A percentile compares a stretch with the other conserved stretches of the same genome.
Conservation (phyloP, 2,329 filamentous ascomycete genomes). For the Dactylella cylindrospora region DNA sequence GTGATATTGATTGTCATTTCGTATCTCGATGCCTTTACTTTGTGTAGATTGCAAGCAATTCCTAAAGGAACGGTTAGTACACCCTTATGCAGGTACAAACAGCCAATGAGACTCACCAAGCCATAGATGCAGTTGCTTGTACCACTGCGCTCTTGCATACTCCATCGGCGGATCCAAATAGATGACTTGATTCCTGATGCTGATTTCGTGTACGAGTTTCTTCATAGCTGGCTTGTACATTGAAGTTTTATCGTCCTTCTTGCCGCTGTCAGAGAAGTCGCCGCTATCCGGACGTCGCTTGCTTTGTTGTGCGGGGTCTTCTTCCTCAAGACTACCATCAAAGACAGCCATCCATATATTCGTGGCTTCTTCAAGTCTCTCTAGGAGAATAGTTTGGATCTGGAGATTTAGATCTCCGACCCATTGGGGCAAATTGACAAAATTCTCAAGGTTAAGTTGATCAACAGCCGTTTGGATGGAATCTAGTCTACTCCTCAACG, state of each 20-base stretch:
- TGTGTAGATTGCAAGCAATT: conserved; percentile 87
- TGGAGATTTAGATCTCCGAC: conserved; percentile 82
- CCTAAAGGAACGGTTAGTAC: conserved; percentile 16
- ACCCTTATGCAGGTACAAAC: not conserved
- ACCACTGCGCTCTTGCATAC: conserved; percentile 89
- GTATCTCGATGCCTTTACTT: conserved; percentile 92
- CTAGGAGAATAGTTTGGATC: conserved; percentile 76
- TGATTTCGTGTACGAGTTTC: conserved; percentile 82
- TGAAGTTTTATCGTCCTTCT: conserved; percentile 48
- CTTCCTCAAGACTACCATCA: conserved; percentile 58
- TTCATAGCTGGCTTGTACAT: conserved; percentile 67
- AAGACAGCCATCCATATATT: conserved; percentile 86
- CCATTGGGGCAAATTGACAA: conserved; percentile 89
- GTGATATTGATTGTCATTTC: conserved; percentile 78
- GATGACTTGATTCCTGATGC: conserved; percentile 97
- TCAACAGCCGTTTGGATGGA: conserved; percentile 89
- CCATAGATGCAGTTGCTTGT: conserved; percentile 89
- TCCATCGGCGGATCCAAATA: conserved; percentile 92
- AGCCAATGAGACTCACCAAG: conserved; percentile 59
- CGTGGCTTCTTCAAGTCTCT: conserved; percentile 82
- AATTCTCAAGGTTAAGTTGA: conserved; percentile 93
- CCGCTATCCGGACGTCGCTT: conserved; percentile 36
- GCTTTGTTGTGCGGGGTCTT: conserved; percentile 42
- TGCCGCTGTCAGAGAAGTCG: conserved; percentile 45
- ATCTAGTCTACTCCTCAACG: conserved; percentile 78